These are phyloP conservation scores for Pichia cabralensis DNA, from an alignment of 805 yeast species.

Conservation along the genomic window DNA sequence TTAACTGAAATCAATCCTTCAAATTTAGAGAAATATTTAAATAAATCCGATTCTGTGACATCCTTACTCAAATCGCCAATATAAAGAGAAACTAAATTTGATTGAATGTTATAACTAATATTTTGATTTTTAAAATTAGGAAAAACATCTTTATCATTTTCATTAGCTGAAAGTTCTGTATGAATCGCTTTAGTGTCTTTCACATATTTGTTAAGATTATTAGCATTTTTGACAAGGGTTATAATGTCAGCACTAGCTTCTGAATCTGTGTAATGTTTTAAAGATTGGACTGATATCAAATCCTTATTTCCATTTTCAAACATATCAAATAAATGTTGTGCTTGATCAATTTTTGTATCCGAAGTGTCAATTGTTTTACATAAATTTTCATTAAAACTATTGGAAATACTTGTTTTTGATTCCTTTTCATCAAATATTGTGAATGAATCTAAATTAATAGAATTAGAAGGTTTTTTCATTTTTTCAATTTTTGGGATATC, in stretches of 20 bases:
- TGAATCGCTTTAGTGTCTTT: no score
- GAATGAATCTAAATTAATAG: no score
- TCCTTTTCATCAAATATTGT: no score
- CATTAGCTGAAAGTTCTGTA: background rate
- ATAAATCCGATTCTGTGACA: conserved; percentile 40
- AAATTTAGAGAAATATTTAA: conserved; percentile 31
- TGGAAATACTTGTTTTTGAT: no score
- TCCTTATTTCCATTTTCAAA: background rate
- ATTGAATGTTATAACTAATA: conserved; percentile 1
- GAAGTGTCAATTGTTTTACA: background rate
- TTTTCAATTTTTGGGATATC: no score
- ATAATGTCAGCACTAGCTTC: conserved; percentile 7
- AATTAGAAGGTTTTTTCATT: no score
- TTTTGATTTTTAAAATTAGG: background rate
- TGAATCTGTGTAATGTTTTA: no score
- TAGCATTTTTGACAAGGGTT: conserved; percentile 1
- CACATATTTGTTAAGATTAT: no score
- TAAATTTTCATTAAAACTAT: background rate
- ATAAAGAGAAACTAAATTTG: conserved; percentile 31
- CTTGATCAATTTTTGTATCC: conserved; percentile 1
- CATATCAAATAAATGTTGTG: conserved; percentile 1
- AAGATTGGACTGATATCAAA: background rate
- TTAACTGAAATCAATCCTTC: conserved; percentile 48
- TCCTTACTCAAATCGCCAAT: conserved; percentile 51
- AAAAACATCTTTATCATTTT: background rate